A percentile compares a stretch with the other conserved stretches of the same genome.
These are phyloP conservation scores for Phytophthora idaei DNA, from an alignment of 352 stramenopile species.

Conservation along the genomic window DNA sequence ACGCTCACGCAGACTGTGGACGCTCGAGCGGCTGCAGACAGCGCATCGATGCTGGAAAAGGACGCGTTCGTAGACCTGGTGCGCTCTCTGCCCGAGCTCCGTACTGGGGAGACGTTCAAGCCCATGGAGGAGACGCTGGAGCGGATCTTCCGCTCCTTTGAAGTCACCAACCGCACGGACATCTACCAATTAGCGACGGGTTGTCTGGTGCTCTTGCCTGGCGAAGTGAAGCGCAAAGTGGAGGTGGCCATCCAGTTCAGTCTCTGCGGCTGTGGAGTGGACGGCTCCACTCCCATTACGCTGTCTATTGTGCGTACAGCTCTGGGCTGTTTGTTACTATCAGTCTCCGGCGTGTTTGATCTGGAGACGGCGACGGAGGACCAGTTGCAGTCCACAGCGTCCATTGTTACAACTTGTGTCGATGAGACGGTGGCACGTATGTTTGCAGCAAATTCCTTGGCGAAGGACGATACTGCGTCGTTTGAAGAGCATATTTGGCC, in stretches of 20 bases:
- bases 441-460: conserved; percentile 50
- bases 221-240: conserved; percentile 61
- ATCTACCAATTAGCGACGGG: conserved; percentile 70
- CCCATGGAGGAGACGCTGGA: conserved; percentile 68
- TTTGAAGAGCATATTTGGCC: conserved; percentile 59
- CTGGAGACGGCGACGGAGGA: conserved; percentile 53
- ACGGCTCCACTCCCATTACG: conserved; percentile 40
- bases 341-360: conserved; percentile 70
- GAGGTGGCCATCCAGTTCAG: conserved; percentile 62
- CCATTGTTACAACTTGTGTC: conserved; percentile 63
- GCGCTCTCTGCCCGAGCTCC: conserved; percentile 54
- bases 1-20: conserved; percentile 45
- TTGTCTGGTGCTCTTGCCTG: conserved; percentile 59
- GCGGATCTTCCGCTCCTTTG: conserved; percentile 71
- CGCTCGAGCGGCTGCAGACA: conserved; percentile 30
- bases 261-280: conserved; percentile 44
- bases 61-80: conserved; percentile 72
- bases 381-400: conserved; percentile 57
- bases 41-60: conserved; percentile 36
- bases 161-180: conserved; percentile 57
- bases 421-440: conserved; percentile 56
- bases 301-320: conserved; percentile 45
- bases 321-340: conserved; percentile 58
- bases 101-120: conserved; percentile 62
- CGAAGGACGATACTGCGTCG: conserved; percentile 35